Evolutionary conservation across 371 early-diverging fungal species (phyloP).

Genomic region (Mortierella polycephala): DNA sequence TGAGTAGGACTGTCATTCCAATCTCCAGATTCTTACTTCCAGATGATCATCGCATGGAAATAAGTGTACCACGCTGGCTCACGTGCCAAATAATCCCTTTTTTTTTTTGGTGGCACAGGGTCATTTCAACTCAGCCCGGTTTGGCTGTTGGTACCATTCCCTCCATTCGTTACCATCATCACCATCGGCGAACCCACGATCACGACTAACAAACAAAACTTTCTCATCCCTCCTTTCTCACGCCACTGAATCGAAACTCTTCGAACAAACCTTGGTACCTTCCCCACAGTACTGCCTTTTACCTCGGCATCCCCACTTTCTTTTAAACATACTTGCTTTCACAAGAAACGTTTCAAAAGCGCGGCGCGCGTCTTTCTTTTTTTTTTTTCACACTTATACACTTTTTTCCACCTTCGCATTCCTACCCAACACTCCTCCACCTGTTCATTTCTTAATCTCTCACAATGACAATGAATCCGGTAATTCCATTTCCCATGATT

Average conservation of each 20-base stretch:
- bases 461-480: not conserved
- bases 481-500: not conserved
- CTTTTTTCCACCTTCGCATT: not conserved
- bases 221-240: conserved; percentile 2
- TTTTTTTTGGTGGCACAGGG: too few species aligned
- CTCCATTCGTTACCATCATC: not conserved
- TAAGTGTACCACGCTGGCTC: too few species aligned
- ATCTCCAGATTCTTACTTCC: too few species aligned
- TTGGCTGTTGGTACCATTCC: not conserved
- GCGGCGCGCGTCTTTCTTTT: not conserved
- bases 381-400: not conserved
- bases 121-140: too few species aligned
- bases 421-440: not conserved
- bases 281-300: conserved; percentile 3
- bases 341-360: not conserved
- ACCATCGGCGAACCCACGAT: too few species aligned
- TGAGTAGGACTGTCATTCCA: too few species aligned
- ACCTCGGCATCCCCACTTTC: not conserved
- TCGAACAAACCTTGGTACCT: not conserved
- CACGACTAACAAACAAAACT: not conserved
- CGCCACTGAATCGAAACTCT: not conserved
- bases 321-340: not conserved
- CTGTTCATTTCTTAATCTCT: not conserved
- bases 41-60: too few species aligned
- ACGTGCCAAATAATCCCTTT: too few species aligned